phyloP scores from a whole-genome alignment of 805 yeast genomes.

The Candida peoriensis region DNA sequence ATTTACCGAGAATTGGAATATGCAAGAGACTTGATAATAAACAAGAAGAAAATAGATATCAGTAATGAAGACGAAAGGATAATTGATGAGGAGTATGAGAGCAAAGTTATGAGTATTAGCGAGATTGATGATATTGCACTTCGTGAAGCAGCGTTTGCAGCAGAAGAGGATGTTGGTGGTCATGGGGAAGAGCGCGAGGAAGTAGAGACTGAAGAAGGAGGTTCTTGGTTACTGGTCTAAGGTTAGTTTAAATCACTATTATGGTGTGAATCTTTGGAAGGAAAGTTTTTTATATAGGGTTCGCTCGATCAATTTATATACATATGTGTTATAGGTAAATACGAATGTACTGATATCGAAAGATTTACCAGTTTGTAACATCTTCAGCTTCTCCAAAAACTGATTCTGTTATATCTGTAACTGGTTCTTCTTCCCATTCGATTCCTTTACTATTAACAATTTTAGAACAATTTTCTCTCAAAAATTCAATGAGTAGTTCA shows the following conservation, averaged over 20 bases:
- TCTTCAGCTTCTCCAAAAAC: slow-evolving; percentile 94
- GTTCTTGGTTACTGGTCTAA: slow-evolving; percentile 18
- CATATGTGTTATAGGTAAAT: too few relatives aligned
- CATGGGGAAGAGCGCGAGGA: too few relatives aligned
- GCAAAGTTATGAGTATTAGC: slow-evolving; percentile 2
- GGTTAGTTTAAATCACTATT: not conserved
- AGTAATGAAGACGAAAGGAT: slow-evolving; percentile 1
- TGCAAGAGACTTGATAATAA: slow-evolving; percentile 51
- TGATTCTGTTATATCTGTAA: slow-evolving; percentile 45
- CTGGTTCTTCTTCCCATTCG: slow-evolving; percentile 41
- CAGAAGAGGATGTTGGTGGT: too few relatives aligned
- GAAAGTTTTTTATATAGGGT: not conserved
- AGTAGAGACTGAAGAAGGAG: slow-evolving; percentile 6
- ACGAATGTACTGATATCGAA: not conserved
- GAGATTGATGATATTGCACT: slow-evolving; percentile 3
- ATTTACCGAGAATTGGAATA: slow-evolving; percentile 81
- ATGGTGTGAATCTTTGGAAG: not conserved
- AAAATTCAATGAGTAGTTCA: slow-evolving; percentile 60
- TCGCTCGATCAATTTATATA: too few relatives aligned
- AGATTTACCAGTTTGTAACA: slow-evolving; percentile 81
- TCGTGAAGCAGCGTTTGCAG: not conserved
- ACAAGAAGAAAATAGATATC: slow-evolving; percentile 33
- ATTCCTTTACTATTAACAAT: slow-evolving; percentile 43
- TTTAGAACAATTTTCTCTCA: slow-evolving; percentile 51
- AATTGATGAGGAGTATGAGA: slow-evolving; percentile 8